Conservation (phyloP, 73 alveolate genomes). For the Tetrahymena thermophila region DNA sequence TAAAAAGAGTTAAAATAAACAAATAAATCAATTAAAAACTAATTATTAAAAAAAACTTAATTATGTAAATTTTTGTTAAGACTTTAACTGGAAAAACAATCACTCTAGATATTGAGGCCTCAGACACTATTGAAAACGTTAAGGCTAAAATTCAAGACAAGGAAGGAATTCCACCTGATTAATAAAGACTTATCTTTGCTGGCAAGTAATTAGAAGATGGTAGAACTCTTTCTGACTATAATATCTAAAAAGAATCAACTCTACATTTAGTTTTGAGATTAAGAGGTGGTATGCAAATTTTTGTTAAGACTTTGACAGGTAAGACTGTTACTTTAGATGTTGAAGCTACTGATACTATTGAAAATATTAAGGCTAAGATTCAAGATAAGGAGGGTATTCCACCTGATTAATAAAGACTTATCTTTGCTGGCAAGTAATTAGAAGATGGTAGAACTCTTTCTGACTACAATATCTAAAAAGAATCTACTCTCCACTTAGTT, state of each 20-base stretch:
- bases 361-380: neutral
- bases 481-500: constrained; percentile 44
- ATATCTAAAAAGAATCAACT: constrained; percentile 40
- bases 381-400: constrained; percentile 7
- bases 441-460: constrained; percentile 14
- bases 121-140: constrained; percentile 39
- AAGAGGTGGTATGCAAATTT: constrained; percentile 47
- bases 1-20: no score
- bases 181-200: constrained; percentile 43
- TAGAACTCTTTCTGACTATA: constrained; percentile 31
- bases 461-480: constrained; percentile 46
- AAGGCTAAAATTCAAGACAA: constrained; percentile 33
- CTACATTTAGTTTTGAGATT: constrained; percentile 26
- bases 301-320: constrained; percentile 46
- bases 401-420: constrained; percentile 17
- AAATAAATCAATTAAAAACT: no score
- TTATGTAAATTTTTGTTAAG: constrained; percentile 8
- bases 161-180: constrained; percentile 48
- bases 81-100: constrained; percentile 26
- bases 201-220: constrained; percentile 36
- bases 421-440: constrained; percentile 27
- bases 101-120: constrained; percentile 36
- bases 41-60: no score
- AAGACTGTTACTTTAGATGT: constrained; percentile 18
- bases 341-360: neutral